Evolutionary conservation across 2,329 filamentous ascomycete species (phyloP).

Genomic region (Stagonosporopsis chrysanthemi): DNA sequence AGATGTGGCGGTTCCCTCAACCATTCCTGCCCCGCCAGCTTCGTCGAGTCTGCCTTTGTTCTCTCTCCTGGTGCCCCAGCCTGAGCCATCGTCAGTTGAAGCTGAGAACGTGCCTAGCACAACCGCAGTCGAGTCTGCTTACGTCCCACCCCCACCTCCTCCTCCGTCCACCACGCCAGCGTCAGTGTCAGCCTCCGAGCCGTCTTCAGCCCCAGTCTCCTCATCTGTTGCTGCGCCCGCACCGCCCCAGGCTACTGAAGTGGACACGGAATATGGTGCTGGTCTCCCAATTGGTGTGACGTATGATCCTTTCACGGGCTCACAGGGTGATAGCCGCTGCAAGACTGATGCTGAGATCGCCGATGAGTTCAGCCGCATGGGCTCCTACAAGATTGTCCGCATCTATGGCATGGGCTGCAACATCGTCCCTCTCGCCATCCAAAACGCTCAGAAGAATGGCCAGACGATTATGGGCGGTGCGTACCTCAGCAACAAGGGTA

Average conservation of each 20-base stretch:
- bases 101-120: not conserved
- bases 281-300: conserved; percentile 42
- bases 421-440: conserved; percentile 69
- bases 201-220: conserved; percentile 1
- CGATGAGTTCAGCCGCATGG: conserved; percentile 67
- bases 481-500: conserved; percentile 63
- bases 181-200: not conserved
- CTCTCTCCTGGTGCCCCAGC: conserved; percentile 15
- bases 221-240: not conserved
- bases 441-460: conserved; percentile 68
- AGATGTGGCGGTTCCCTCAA: conserved; percentile 13
- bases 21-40: conserved; percentile 12
- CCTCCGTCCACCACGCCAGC: not conserved
- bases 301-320: conserved; percentile 42
- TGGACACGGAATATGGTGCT: not conserved
- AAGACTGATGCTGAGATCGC: conserved; percentile 70
- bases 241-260: conserved; percentile 8
- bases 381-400: conserved; percentile 71
- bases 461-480: conserved; percentile 79
- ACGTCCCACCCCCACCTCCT: not conserved
- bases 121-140: conserved; percentile 1
- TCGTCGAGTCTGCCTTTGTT: conserved; percentile 15
- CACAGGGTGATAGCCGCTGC: conserved; percentile 56
- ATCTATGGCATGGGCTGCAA: conserved; percentile 84
- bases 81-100: conserved; percentile 18